phyloP scores from a whole-genome alignment of 2,329 filamentous ascomycete species.

The Arthrobotrys pseudoclavata region DNA sequence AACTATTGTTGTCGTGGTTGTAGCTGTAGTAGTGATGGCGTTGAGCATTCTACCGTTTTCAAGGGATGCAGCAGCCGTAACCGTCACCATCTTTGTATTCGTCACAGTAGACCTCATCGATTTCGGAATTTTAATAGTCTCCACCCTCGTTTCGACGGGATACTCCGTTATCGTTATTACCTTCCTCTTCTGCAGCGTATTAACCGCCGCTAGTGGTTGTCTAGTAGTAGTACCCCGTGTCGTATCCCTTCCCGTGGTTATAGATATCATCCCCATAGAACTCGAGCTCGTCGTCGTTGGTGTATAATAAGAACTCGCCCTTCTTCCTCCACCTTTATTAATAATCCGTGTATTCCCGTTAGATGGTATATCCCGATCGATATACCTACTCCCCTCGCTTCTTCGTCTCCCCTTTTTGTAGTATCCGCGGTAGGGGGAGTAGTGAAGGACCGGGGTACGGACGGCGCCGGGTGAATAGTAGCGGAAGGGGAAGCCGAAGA shows the following conservation, averaged over 20 bases:
- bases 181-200: background rate
- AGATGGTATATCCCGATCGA: background rate
- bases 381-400: background rate
- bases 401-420: constrained; percentile 24
- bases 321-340: too few relatives aligned
- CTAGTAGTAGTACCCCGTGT: too few relatives aligned
- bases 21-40: background rate
- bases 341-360: too few relatives aligned
- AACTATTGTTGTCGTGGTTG: background rate
- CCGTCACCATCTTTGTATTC: background rate
- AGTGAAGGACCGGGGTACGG: background rate
- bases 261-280: background rate
- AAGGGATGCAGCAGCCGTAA: background rate
- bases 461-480: constrained; percentile 13
- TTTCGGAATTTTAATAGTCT: background rate
- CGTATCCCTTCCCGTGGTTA: too few relatives aligned
- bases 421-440: constrained; percentile 21
- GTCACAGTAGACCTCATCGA: background rate
- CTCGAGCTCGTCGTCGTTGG: background rate
- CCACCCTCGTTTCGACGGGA: background rate
- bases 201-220: too few relatives aligned
- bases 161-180: background rate
- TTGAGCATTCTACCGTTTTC: too few relatives aligned
- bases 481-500: constrained; percentile 43
- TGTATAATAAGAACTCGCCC: too few relatives aligned